Percentiles rank a stretch among this genome's conserved stretches.
phyloP scores from a whole-genome alignment of 1,284 basidiomycete species.

The Ustilago shanxiensis region DNA sequence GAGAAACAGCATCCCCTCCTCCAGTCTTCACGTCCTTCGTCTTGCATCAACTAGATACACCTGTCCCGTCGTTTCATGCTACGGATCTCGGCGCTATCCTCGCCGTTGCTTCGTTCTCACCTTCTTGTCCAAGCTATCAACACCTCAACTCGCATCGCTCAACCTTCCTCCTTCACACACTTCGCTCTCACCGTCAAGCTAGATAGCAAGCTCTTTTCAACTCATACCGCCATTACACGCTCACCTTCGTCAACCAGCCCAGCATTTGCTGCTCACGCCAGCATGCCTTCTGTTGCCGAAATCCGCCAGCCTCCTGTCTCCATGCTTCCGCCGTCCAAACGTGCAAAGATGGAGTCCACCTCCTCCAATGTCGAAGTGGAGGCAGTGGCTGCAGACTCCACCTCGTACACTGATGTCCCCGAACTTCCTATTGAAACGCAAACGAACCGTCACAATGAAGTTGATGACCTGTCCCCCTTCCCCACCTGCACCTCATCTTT shows the following conservation, averaged over 20 bases:
- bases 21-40: neutral
- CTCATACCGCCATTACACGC: neutral
- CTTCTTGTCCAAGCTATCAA: neutral
- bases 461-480: slow-evolving; percentile 42
- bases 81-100: slow-evolving; percentile 33
- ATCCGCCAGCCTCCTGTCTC: slow-evolving; percentile 26
- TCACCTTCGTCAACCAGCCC: neutral
- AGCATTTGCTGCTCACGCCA: slow-evolving; percentile 15
- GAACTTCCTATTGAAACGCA: slow-evolving; percentile 8
- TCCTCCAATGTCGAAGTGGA: slow-evolving; percentile 25
- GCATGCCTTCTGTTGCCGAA: slow-evolving; percentile 54
- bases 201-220: neutral
- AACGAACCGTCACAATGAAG: slow-evolving; percentile 13
- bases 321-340: slow-evolving; percentile 49
- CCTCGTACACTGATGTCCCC: slow-evolving; percentile 27
- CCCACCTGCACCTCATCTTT: slow-evolving; percentile 41
- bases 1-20: neutral
- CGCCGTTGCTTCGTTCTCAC: slow-evolving; percentile 17
- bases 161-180: neutral
- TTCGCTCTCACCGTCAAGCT: neutral
- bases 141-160: neutral
- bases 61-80: slow-evolving; percentile 28
- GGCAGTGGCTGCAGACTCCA: slow-evolving; percentile 42
- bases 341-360: slow-evolving; percentile 35
- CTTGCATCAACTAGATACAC: slow-evolving; percentile 4